Percentiles rank a stretch among this genome's conserved stretches.
These are phyloP conservation scores for Puccinia hordei DNA, from an alignment of 1,284 basidiomycete genomes.

Conservation along the genomic window DNA sequence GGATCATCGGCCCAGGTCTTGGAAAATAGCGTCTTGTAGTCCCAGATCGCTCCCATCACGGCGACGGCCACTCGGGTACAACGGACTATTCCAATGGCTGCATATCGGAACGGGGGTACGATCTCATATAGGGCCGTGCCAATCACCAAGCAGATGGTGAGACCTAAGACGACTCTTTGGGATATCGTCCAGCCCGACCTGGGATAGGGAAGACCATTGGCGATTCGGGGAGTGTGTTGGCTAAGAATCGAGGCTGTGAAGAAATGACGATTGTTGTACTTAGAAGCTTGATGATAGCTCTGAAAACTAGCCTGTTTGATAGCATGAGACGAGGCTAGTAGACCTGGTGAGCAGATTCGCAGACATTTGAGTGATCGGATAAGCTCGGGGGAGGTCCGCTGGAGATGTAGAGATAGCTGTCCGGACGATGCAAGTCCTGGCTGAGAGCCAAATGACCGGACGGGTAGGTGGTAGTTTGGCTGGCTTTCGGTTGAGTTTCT, in stretches of 20 bases:
- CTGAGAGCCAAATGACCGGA: no score
- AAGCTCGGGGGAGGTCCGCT: no score
- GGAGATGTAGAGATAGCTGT: no score
- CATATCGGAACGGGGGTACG: slow-evolving; percentile 61
- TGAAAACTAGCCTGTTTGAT: background rate
- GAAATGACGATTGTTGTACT: background rate
- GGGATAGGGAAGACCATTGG: background rate
- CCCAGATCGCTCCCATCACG: slow-evolving; percentile 66
- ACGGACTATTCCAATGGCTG: slow-evolving; percentile 64
- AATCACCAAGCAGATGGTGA: background rate
- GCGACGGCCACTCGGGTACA: slow-evolving; percentile 68
- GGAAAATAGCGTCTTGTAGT: slow-evolving; percentile 80
- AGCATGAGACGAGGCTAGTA: background rate
- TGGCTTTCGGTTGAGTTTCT: no score
- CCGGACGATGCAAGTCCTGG: no score
- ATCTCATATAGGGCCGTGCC: slow-evolving; percentile 58
- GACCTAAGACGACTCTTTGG: background rate
- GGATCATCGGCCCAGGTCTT: slow-evolving; percentile 58
- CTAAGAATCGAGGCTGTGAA: background rate
- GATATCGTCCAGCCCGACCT: background rate
- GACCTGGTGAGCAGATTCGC: background rate
- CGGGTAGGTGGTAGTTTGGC: no score
- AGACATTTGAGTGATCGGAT: background rate
- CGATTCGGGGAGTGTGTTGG: background rate
- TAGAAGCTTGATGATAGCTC: background rate